Conservation (phyloP, 768 basidiomycete genomes). For the Tulasnella calospora region DNA sequence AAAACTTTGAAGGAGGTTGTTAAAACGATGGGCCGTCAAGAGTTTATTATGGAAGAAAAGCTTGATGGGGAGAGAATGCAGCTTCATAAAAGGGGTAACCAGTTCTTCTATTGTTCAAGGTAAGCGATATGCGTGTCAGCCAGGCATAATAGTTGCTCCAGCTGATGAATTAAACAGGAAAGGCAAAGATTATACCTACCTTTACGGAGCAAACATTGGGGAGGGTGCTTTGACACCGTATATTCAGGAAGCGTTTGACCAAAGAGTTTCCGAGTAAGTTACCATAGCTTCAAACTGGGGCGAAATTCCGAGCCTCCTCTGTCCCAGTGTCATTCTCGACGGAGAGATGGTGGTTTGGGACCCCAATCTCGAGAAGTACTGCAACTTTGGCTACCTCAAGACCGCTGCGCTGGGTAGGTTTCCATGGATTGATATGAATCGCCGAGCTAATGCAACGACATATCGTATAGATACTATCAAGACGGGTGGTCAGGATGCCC, state of each 20-base stretch:
- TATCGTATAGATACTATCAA: constrained; percentile 22
- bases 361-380: constrained; percentile 75
- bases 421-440: background rate
- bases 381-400: constrained; percentile 92
- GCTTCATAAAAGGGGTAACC: constrained; percentile 84
- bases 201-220: constrained; percentile 82
- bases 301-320: background rate
- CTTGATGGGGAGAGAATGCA: constrained; percentile 97
- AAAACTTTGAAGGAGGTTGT: constrained; percentile 77
- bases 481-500: constrained; percentile 61
- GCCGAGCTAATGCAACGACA: background rate
- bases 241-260: constrained; percentile 71
- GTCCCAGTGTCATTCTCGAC: constrained; percentile 80
- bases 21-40: constrained; percentile 69
- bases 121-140: constrained; percentile 34
- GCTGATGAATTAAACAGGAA: constrained; percentile 48
- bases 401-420: constrained; percentile 74
- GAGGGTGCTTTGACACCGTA: constrained; percentile 83
- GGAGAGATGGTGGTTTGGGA: constrained; percentile 99
- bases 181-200: constrained; percentile 83
- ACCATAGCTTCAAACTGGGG: no score
- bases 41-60: constrained; percentile 94
- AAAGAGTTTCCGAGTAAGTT: constrained; percentile 72
- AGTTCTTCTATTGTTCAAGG: constrained; percentile 92
- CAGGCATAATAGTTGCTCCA: background rate